These are phyloP conservation scores for Laburnicola sp. DNA, from an alignment of 2,329 filamentous ascomycete genomes.

Conservation along the genomic window DNA sequence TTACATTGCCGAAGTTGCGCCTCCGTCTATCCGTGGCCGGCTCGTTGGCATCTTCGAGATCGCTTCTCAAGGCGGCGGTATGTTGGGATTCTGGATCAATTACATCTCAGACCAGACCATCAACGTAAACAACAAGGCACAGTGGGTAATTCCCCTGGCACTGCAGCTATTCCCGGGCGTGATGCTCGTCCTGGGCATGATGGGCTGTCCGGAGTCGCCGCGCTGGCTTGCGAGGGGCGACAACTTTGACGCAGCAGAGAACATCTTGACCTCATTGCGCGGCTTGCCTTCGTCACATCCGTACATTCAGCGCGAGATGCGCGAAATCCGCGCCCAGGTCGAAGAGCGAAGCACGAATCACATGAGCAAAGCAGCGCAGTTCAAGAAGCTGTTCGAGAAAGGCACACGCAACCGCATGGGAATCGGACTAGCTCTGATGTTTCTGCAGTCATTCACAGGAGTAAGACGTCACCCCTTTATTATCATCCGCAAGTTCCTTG, in stretches of 20 bases:
- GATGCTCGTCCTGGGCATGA: constrained; percentile 40
- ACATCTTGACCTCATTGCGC: constrained; percentile 50
- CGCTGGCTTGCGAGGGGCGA: constrained; percentile 37
- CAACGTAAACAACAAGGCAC: constrained; percentile 51
- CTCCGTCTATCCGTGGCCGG: constrained; percentile 65
- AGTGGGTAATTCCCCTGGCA: constrained; percentile 67
- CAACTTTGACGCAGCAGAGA: constrained; percentile 46
- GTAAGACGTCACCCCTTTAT: constrained; percentile 13
- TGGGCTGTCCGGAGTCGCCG: constrained; percentile 44
- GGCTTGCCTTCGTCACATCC: constrained; percentile 48
- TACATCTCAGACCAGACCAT: constrained; percentile 48
- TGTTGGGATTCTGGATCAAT: constrained; percentile 51
- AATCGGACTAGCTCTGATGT: constrained; percentile 46
- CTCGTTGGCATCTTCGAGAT: constrained; percentile 70
- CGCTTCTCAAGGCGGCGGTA: constrained; percentile 65
- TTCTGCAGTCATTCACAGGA: constrained; percentile 43
- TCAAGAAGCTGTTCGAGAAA: constrained; percentile 45
- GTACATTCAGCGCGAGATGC: constrained; percentile 55
- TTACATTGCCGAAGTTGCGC: constrained; percentile 51
- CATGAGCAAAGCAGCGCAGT: constrained; percentile 34
- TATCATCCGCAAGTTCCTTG: too few relatives aligned
- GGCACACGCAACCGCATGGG: constrained; percentile 46
- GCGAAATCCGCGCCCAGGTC: constrained; percentile 49
- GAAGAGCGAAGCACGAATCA: constrained; percentile 36
- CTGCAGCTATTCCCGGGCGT: constrained; percentile 49